Evolutionary conservation across 1,139 yeast genomes (phyloP).

Genomic region (Petasospora rhodanensis): DNA sequence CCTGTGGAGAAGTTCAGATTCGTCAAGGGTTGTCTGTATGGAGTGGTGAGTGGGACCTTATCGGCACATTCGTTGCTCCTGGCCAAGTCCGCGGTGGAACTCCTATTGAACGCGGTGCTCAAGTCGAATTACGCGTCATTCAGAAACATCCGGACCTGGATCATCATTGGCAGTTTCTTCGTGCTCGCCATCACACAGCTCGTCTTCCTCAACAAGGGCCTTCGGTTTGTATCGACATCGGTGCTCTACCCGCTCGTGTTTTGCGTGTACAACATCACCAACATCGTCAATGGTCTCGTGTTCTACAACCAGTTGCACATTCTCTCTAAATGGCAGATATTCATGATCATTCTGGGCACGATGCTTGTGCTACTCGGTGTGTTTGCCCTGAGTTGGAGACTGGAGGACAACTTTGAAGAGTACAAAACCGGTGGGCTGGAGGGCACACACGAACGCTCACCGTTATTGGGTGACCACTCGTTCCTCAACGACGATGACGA

Average conservation of each 20-base stretch:
- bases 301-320: slow-evolving; percentile 51
- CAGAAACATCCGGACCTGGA: slow-evolving; percentile 21
- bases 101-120: slow-evolving; percentile 45
- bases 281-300: slow-evolving; percentile 68
- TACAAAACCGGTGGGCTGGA: too few species aligned
- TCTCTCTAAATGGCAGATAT: slow-evolving; percentile 35
- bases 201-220: slow-evolving; percentile 68
- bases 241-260: slow-evolving; percentile 81
- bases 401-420: slow-evolving; percentile 29
- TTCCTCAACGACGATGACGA: slow-evolving; percentile 19
- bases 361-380: slow-evolving; percentile 49
- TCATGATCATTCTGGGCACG: slow-evolving; percentile 49
- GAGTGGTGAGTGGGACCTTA: slow-evolving; percentile 69
- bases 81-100: slow-evolving; percentile 81
- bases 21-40: slow-evolving; percentile 54
- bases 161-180: slow-evolving; percentile 57
- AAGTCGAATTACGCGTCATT: slow-evolving; percentile 26
- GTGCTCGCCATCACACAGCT: slow-evolving; percentile 70
- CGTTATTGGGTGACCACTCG: slow-evolving; percentile 3
- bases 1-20: slow-evolving; percentile 12
- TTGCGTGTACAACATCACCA: slow-evolving; percentile 72
- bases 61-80: slow-evolving; percentile 83
- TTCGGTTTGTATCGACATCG: slow-evolving; percentile 69
- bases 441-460: slow-evolving; percentile 13
- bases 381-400: slow-evolving; percentile 43